Percentiles rank a stretch among this genome's conserved stretches.
These are phyloP conservation scores for Ziziphus jujuba DNA, from an alignment of 306 rosid species.

Conservation along the genomic window DNA sequence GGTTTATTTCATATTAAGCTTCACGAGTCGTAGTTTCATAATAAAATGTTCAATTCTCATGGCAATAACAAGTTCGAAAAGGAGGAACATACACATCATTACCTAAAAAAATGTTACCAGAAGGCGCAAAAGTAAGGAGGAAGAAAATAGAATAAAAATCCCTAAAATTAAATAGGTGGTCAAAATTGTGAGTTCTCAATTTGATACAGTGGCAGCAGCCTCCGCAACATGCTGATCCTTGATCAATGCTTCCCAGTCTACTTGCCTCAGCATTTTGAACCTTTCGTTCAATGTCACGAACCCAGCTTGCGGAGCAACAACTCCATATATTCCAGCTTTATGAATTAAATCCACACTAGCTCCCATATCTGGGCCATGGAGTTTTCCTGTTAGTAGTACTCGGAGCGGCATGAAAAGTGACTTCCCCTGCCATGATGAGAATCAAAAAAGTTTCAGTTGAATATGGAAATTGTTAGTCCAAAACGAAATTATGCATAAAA, in stretches of 20 bases:
- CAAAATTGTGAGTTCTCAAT: slow-evolving; percentile 33
- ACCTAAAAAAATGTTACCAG: no score
- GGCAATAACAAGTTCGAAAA: no score
- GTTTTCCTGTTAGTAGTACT: slow-evolving; percentile 82
- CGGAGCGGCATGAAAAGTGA: slow-evolving; percentile 96
- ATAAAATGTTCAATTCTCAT: no score
- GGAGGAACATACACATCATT: no score
- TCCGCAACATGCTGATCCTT: slow-evolving; percentile 47
- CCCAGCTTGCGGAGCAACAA: slow-evolving; percentile 54
- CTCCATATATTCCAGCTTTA: slow-evolving; percentile 54
- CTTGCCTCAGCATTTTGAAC: slow-evolving; percentile 56
- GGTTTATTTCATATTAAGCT: no score
- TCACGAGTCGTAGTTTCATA: no score
- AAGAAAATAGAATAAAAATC: background rate
- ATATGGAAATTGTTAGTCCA: background rate
- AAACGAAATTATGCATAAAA: no score
- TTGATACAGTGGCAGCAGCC: slow-evolving; percentile 41
- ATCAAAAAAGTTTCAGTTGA: slow-evolving; percentile 5
- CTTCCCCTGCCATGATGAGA: slow-evolving; percentile 60
- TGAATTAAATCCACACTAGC: slow-evolving; percentile 57
- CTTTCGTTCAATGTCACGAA: slow-evolving; percentile 63
- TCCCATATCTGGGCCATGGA: slow-evolving; percentile 92
- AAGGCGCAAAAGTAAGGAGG: no score
- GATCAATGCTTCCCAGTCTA: slow-evolving; percentile 69
- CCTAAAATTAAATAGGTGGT: background rate